Conservation (phyloP, 1,284 basidiomycete genomes). For the Neonothopanus nambi region DNA sequence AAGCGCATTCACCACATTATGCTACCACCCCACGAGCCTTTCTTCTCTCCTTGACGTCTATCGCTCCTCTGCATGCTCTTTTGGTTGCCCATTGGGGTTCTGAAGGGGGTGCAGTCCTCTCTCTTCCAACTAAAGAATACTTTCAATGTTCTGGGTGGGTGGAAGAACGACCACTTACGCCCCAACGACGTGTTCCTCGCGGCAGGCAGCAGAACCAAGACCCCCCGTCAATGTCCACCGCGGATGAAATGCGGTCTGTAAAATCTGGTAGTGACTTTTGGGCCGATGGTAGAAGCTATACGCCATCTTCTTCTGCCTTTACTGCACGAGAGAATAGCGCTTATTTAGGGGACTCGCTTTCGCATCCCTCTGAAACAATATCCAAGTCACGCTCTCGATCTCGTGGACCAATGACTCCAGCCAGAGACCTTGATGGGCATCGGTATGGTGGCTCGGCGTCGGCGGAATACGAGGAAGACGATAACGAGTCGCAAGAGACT, state of each 20-base stretch:
- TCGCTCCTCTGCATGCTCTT: slow-evolving; percentile 68
- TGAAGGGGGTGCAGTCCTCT: slow-evolving; percentile 75
- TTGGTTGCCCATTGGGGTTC: slow-evolving; percentile 78
- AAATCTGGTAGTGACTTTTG: slow-evolving; percentile 74
- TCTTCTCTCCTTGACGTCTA: slow-evolving; percentile 66
- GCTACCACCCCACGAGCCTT: slow-evolving; percentile 69
- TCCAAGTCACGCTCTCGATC: slow-evolving; percentile 4
- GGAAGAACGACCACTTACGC: slow-evolving; percentile 35
- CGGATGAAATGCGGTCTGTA: slow-evolving; percentile 53
- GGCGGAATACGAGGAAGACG: slow-evolving; percentile 37
- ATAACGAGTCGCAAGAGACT: slow-evolving; percentile 53
- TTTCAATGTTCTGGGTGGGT: slow-evolving; percentile 81
- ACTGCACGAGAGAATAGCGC: slow-evolving; percentile 37
- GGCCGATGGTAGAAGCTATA: slow-evolving; percentile 59
- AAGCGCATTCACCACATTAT: slow-evolving; percentile 55
- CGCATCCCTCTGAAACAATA: background rate
- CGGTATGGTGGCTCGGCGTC: slow-evolving; percentile 1
- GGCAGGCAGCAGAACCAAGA: background rate
- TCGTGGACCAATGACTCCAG: background rate
- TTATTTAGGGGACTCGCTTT: slow-evolving; percentile 17
- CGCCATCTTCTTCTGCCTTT: slow-evolving; percentile 56
- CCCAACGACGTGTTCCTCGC: background rate
- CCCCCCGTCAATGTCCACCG: slow-evolving; percentile 6
- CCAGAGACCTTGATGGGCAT: background rate
- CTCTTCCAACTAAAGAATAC: slow-evolving; percentile 80